Conservation (phyloP, 352 stramenopile genomes). For the Globisporangium ultimum region DNA sequence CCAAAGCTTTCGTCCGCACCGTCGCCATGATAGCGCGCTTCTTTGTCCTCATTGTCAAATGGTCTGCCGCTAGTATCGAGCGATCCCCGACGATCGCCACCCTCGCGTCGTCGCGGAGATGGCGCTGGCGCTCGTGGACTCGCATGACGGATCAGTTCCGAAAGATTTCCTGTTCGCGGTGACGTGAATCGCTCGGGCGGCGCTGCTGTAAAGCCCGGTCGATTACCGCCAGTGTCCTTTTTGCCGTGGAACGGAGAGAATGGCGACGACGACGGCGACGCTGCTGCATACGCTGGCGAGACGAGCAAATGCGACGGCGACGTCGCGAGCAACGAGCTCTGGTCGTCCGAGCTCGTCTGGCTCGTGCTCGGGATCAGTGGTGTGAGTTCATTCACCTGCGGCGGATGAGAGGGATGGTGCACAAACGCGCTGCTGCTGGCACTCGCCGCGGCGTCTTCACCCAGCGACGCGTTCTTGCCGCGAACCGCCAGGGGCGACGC, state of each 20-base stretch:
- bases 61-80: background rate
- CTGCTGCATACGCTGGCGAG: conserved; percentile 43
- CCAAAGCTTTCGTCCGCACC: conserved; percentile 5
- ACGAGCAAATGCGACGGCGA: conserved; percentile 17
- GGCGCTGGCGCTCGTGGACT: background rate
- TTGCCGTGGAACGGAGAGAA: conserved; percentile 27
- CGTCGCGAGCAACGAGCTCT: conserved; percentile 4
- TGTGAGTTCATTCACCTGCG: conserved; percentile 43
- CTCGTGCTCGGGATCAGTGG: conserved; percentile 38
- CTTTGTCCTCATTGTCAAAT: background rate
- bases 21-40: background rate
- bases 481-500: background rate
- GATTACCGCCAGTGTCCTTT: conserved; percentile 3
- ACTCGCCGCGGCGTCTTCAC: background rate
- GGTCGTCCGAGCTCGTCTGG: conserved; percentile 19
- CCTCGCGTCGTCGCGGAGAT: background rate
- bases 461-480: background rate
- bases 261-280: conserved; percentile 19
- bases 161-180: conserved; percentile 2
- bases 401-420: background rate
- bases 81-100: background rate
- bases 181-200: conserved; percentile 3
- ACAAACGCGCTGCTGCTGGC: background rate
- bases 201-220: conserved; percentile 4
- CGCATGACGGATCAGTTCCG: conserved; percentile 6